These are phyloP conservation scores for Candida awuae DNA, from an alignment of 805 yeast genomes.

Conservation along the genomic window DNA sequence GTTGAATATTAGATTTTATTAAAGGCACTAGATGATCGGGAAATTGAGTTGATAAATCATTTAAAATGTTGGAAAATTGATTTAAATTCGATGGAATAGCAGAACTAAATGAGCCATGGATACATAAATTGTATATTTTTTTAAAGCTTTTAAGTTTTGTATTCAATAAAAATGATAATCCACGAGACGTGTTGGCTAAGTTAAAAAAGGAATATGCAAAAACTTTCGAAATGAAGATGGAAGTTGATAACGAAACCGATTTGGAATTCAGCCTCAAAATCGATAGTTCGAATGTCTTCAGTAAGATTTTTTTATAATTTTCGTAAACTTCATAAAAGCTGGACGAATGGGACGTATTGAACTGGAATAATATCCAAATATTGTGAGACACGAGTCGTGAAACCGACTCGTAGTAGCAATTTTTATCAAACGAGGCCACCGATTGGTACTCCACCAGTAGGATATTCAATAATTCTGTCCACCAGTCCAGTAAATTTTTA, in stretches of 20 bases:
- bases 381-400: constrained; percentile 40
- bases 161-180: constrained; percentile 48
- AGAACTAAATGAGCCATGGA: constrained; percentile 13
- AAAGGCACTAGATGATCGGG: constrained; percentile 21
- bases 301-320: constrained; percentile 31
- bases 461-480: constrained; percentile 37
- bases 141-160: constrained; percentile 42
- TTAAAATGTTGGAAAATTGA: constrained; percentile 5
- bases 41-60: constrained; percentile 14
- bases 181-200: constrained; percentile 48
- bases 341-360: constrained; percentile 10
- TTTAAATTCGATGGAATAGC: background rate
- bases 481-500: constrained; percentile 37
- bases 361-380: constrained; percentile 34
- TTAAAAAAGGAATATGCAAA: constrained; percentile 56
- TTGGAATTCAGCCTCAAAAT: constrained; percentile 42
- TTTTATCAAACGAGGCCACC: constrained; percentile 39
- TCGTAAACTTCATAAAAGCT: constrained; percentile 17
- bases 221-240: constrained; percentile 64
- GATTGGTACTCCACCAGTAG: constrained; percentile 25
- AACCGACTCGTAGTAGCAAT: constrained; percentile 47
- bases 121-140: constrained; percentile 17
- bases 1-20: constrained; percentile 16
- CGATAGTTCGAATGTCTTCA: constrained; percentile 47
- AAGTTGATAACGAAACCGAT: constrained; percentile 43